Conservation (phyloP, 2,329 filamentous ascomycete genomes). For the Aspergillus sp. region DNA sequence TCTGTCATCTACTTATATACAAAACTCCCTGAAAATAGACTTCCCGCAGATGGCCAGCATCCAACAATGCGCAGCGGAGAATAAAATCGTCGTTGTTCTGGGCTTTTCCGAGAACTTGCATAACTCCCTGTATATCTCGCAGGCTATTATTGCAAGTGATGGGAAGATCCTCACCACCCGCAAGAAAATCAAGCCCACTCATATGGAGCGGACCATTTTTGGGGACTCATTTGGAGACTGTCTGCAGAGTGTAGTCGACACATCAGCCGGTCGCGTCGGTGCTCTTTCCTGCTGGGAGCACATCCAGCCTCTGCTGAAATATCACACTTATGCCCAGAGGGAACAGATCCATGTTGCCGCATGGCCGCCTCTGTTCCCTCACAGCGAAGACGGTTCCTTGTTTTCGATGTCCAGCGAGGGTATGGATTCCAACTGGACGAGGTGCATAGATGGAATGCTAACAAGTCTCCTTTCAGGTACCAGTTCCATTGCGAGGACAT, state of each 20-base stretch:
- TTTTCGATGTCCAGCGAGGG: constrained; percentile 39
- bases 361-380: constrained; percentile 46
- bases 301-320: constrained; percentile 54
- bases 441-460: not conserved
- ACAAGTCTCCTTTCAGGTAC: constrained; percentile 22
- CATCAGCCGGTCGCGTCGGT: constrained; percentile 45
- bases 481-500: constrained; percentile 53
- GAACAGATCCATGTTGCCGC: constrained; percentile 53
- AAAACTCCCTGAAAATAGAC: constrained; percentile 32
- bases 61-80: constrained; percentile 34
- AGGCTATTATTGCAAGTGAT: constrained; percentile 47
- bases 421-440: not conserved
- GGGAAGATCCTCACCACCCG: constrained; percentile 46
- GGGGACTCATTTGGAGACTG: constrained; percentile 48
- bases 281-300: constrained; percentile 56
- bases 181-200: constrained; percentile 57
- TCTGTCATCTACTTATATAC: constrained; percentile 35
- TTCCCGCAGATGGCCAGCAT: constrained; percentile 44
- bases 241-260: constrained; percentile 45
- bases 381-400: constrained; percentile 21
- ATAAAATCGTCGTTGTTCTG: constrained; percentile 47
- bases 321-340: constrained; percentile 47
- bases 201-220: constrained; percentile 56
- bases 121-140: constrained; percentile 49
- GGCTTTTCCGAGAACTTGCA: constrained; percentile 48